A percentile compares a stretch with the other conserved stretches of the same genome.
Conservation (phyloP, 2,329 filamentous ascomycete genomes). For the Fusarium tricinctum region DNA sequence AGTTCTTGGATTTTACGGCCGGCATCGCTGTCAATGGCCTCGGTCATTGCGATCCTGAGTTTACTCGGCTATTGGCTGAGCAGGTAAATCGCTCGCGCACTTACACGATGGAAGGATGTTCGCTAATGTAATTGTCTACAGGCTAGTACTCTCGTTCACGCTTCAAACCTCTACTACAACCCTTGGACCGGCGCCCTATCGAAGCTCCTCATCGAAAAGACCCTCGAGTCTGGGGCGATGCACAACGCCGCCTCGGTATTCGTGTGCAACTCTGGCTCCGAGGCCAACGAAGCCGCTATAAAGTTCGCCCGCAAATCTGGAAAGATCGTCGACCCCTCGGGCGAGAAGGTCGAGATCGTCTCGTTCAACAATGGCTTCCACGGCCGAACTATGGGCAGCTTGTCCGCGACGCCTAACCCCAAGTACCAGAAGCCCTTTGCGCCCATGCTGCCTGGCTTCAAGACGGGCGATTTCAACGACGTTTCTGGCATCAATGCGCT, state of each 20-base stretch:
- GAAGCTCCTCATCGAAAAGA: slow-evolving; percentile 86
- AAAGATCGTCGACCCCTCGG: slow-evolving; percentile 78
- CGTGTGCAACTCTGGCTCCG: slow-evolving; percentile 94
- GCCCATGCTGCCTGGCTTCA: slow-evolving; percentile 95
- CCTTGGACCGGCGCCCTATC: slow-evolving; percentile 93
- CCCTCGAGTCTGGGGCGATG: slow-evolving; percentile 84
- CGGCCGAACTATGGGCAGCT: slow-evolving; percentile 92
- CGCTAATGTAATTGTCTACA: slow-evolving; percentile 43
- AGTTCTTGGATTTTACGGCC: slow-evolving; percentile 94
- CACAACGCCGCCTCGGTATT: slow-evolving; percentile 84
- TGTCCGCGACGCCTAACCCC: slow-evolving; percentile 97
- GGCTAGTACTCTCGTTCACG: slow-evolving; percentile 85
- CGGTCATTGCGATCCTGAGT: slow-evolving; percentile 88
- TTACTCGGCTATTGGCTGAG: slow-evolving; percentile 80
- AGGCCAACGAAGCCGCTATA: slow-evolving; percentile 97
- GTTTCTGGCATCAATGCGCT: slow-evolving; percentile 77
- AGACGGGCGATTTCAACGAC: slow-evolving; percentile 88
- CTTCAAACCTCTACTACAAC: slow-evolving; percentile 97
- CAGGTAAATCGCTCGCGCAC: slow-evolving; percentile 66
- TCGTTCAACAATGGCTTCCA: slow-evolving; percentile 96
- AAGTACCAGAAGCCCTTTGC: slow-evolving; percentile 97
- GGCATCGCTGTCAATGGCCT: slow-evolving; percentile 96
- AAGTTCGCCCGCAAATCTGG: slow-evolving; percentile 96
- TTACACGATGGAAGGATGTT: not conserved
- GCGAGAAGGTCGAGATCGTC: slow-evolving; percentile 84